Evolutionary conservation across 2,329 filamentous ascomycete genomes (phyloP).

Genomic region (Colletotrichum camelliae): DNA sequence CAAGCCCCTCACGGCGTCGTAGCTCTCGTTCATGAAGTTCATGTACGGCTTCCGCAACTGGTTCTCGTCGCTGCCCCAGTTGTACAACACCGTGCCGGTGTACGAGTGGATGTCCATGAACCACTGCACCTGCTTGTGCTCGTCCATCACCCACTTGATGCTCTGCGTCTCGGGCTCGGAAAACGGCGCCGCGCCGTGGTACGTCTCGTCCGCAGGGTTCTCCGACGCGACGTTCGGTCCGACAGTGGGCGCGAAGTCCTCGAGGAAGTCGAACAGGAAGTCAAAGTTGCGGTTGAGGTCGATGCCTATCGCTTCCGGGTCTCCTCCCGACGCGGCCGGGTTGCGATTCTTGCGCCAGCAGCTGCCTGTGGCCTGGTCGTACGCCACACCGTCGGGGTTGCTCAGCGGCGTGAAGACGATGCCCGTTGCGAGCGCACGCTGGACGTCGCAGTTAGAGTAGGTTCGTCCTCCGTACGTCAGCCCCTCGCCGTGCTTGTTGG

Average conservation of each 20-base stretch:
- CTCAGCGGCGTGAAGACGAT: slow-evolving; percentile 55
- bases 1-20: slow-evolving; percentile 55
- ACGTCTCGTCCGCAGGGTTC: slow-evolving; percentile 50
- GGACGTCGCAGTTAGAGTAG: slow-evolving; percentile 58
- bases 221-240: slow-evolving; percentile 44
- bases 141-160: slow-evolving; percentile 56
- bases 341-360: slow-evolving; percentile 66
- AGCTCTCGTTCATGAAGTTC: slow-evolving; percentile 59
- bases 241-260: slow-evolving; percentile 46
- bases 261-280: slow-evolving; percentile 59
- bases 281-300: slow-evolving; percentile 65
- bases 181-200: slow-evolving; percentile 54
- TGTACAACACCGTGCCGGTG: slow-evolving; percentile 51
- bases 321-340: slow-evolving; percentile 36
- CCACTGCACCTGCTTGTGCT: slow-evolving; percentile 56
- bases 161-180: slow-evolving; percentile 64
- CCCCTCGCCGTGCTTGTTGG: slow-evolving; percentile 53
- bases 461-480: slow-evolving; percentile 56
- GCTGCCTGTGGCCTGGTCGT: slow-evolving; percentile 55
- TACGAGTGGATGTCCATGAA: slow-evolving; percentile 65
- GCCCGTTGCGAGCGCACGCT: slow-evolving; percentile 54
- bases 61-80: slow-evolving; percentile 61
- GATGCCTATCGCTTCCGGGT: slow-evolving; percentile 43
- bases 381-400: slow-evolving; percentile 60
- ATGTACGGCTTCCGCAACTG: slow-evolving; percentile 49